These are phyloP conservation scores for Beauveria brongniartii DNA, from an alignment of 2,329 filamentous ascomycete species.

Conservation along the genomic window DNA sequence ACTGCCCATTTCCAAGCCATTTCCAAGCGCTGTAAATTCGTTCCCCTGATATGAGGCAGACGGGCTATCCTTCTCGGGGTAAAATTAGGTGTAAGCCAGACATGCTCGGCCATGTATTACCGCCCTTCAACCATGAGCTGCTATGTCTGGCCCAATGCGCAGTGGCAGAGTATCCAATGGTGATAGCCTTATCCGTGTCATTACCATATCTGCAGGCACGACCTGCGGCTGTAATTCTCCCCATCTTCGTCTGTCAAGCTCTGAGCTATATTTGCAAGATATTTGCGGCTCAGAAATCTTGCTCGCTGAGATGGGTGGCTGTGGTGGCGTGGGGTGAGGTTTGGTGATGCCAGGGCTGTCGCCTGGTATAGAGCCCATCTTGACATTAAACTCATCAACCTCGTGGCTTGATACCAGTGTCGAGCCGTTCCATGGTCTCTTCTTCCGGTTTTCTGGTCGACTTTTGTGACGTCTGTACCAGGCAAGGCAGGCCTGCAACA, in stretches of 20 bases:
- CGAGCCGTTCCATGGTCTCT: not conserved
- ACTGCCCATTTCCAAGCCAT: not conserved
- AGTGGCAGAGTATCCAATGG: not conserved
- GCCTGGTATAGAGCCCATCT: constrained; percentile 4
- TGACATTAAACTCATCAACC: not conserved
- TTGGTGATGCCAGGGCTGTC: not conserved
- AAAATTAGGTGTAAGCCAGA: not conserved
- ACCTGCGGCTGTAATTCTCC: constrained; percentile 20
- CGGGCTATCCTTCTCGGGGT: not conserved
- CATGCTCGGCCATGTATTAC: not conserved
- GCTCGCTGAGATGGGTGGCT: not conserved
- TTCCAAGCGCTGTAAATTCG: not conserved
- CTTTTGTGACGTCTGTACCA: constrained; percentile 1
- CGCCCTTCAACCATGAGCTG: not conserved
- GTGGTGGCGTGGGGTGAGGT: not conserved
- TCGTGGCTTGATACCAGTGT: not conserved
- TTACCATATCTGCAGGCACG: constrained; percentile 11
- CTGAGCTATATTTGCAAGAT: constrained; percentile 1
- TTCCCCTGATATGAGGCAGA: not conserved
- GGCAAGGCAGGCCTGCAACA: constrained; percentile 3
- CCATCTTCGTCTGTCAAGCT: constrained; percentile 13
- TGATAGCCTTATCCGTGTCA: not conserved
- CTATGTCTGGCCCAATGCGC: not conserved
- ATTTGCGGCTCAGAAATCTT: not conserved
- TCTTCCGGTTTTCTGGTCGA: not conserved